A percentile compares a stretch with the other conserved stretches of the same genome.
These are phyloP conservation scores for Clarireedia paspali DNA, from an alignment of 2,329 filamentous ascomycete genomes.

Conservation along the genomic window DNA sequence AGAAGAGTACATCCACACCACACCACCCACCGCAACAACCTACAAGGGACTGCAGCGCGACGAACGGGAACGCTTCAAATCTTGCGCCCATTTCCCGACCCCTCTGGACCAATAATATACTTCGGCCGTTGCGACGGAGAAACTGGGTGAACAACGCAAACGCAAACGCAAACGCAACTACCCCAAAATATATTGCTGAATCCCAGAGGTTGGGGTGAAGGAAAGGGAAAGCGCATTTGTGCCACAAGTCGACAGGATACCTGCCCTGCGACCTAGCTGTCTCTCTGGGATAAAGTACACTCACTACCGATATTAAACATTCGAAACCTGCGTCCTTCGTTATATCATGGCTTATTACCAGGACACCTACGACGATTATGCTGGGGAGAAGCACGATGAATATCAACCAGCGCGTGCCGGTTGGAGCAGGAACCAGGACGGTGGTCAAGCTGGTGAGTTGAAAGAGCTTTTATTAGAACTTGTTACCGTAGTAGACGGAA, in stretches of 20 bases:
- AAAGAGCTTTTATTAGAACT: not conserved
- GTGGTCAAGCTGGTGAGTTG: conserved; percentile 1
- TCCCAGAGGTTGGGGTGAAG: not conserved
- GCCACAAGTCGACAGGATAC: not conserved
- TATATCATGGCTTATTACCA: not conserved
- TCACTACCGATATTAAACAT: too few species aligned
- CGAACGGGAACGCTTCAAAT: too few species aligned
- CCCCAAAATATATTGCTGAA: not conserved
- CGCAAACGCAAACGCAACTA: not conserved
- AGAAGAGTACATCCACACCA: too few species aligned
- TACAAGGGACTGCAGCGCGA: too few species aligned
- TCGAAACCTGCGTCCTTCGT: not conserved
- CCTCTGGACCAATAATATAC: too few species aligned
- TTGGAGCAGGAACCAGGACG: conserved; percentile 3
- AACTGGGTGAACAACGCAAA: too few species aligned
- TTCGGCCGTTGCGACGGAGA: too few species aligned
- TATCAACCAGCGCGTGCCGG: conserved; percentile 6
- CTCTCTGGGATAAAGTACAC: not conserved
- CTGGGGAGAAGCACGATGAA: not conserved
- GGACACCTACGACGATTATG: not conserved
- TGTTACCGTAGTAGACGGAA: not conserved
- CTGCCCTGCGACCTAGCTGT: not conserved
- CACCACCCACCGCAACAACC: too few species aligned
- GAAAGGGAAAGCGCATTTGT: not conserved
- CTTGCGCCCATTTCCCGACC: too few species aligned